Evolutionary conservation across 176 grass and related monocot species (phyloP), one percentile per base, ranked within the genome.

Genomic region (Triticum monococcum): DNA sequence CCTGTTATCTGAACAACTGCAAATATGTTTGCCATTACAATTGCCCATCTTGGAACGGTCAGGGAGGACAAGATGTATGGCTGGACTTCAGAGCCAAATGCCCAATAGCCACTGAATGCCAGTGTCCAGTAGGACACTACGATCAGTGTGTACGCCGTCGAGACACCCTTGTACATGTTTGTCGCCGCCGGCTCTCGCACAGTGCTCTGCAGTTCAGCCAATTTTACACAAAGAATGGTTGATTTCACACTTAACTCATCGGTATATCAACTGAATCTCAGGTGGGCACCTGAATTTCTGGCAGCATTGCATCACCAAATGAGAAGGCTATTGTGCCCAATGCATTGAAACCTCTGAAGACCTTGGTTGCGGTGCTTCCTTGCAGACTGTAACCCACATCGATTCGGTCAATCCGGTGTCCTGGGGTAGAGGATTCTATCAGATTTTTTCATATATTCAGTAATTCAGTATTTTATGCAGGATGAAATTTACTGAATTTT

Each of bases 231-330:
- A 40, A 18, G 7, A 18, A 75, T 48, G 41, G 12, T 59, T 40
- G 70, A 10, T 1, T 50, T 6, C 2, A 25, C 3, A 31, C 26
- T 10, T 7, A 28, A 0, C 12, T 67, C 46, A 28, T 69, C 38
- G 26, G 60, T 68, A 63, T 46, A 64, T 68, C 9, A 69, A 12
- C 9, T 30, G n/a, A 81, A 68, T n/a, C 4, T 85, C 33, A 37
- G 50, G 13, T 10, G 4, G 20, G 14, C 50, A 94, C 95, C 87
- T 97, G 91, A 68, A 97, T 93, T 89, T 93, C 89, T 48, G 92
- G 95, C 77, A 97, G 89, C 91, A 97, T 97, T 8, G 95, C 92
- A 24, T 97, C 95, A 56, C 95, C 92, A 67, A 95, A 97, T 22
- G 92, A 97, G 86, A 97, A 97, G 0, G 95, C 95, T 66, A 97